Conservation (phyloP, 2,329 filamentous ascomycete species). For the Nigrospora oryzae region DNA sequence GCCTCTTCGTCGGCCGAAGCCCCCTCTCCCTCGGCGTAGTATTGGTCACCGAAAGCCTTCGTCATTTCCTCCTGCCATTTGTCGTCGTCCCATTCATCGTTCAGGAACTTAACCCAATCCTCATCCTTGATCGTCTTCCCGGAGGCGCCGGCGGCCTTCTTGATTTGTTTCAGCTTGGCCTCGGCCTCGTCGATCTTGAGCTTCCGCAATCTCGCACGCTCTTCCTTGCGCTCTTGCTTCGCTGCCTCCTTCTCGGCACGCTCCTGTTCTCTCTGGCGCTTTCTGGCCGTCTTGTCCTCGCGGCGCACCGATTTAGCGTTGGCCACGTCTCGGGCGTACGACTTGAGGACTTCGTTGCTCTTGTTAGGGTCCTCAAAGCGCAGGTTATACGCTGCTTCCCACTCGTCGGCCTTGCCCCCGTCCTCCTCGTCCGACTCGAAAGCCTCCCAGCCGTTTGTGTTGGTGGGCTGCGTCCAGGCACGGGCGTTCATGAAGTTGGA, state of each 20-base stretch:
- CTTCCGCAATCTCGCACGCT: constrained; percentile 75
- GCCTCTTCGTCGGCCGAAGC: constrained; percentile 41
- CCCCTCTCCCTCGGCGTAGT: constrained; percentile 72
- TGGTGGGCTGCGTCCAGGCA: constrained; percentile 68
- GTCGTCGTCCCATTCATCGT: constrained; percentile 81
- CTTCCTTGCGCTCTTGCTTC: constrained; percentile 66
- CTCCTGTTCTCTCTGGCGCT: constrained; percentile 72
- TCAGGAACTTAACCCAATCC: constrained; percentile 77
- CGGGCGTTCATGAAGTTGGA: constrained; percentile 91
- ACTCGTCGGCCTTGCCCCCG: constrained; percentile 69
- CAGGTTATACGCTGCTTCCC: constrained; percentile 90
- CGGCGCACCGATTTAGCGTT: constrained; percentile 77
- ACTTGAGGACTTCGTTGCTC: constrained; percentile 78
- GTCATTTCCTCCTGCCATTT: constrained; percentile 89
- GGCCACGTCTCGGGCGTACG: constrained; percentile 81
- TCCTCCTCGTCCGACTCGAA: constrained; percentile 79
- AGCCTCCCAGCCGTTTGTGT: constrained; percentile 61
- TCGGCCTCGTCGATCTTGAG: constrained; percentile 89
- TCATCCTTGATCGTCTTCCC: constrained; percentile 61
- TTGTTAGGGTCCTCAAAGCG: constrained; percentile 89
- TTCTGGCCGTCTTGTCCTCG: constrained; percentile 69
- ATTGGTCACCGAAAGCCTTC: constrained; percentile 79
- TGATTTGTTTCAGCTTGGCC: constrained; percentile 78
- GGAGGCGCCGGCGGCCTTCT: constrained; percentile 73
- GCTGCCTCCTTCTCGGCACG: constrained; percentile 69